Percentiles rank a stretch among this genome's conserved stretches.
Conservation (phyloP, 768 basidiomycete genomes). For the Polyporus arcularius region DNA sequence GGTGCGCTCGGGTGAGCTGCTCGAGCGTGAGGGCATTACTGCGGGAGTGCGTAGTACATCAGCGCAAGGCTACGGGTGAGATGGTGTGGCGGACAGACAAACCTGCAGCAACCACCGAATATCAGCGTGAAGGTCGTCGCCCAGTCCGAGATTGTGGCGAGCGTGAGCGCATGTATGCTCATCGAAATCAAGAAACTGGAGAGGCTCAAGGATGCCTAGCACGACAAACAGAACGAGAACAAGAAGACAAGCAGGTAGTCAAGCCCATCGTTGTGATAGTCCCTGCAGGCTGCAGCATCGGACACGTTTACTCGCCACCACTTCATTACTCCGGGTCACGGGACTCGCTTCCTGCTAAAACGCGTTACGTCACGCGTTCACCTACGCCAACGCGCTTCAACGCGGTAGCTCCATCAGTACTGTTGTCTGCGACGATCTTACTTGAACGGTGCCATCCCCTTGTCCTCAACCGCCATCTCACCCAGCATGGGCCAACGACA, state of each 20-base stretch:
- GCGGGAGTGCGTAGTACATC: not conserved
- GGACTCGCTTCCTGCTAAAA: not conserved
- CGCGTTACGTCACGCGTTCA: constrained; percentile 18
- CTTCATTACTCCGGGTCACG: not conserved
- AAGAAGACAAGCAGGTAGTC: not conserved
- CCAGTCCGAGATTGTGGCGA: constrained; percentile 47
- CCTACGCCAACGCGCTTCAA: not conserved
- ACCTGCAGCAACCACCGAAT: constrained; percentile 92
- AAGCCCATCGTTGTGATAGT: not conserved
- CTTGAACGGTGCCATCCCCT: no score
- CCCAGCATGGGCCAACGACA: constrained; percentile 41
- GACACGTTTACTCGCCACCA: not conserved
- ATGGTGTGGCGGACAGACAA: constrained; percentile 22
- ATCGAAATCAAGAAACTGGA: not conserved
- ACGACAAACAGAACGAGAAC: not conserved
- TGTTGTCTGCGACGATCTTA: no score
- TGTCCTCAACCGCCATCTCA: no score
- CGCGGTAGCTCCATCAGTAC: no score
- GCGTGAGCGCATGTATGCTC: constrained; percentile 17
- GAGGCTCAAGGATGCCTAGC: not conserved
- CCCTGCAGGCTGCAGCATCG: not conserved
- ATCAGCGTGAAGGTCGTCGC: constrained; percentile 66
- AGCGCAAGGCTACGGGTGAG: constrained; percentile 3
- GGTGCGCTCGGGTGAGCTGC: constrained; percentile 66
- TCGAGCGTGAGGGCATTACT: constrained; percentile 83